Evolutionary conservation across 331 rosid genomes (phyloP).

Genomic region (Quercus tomentella): DNA sequence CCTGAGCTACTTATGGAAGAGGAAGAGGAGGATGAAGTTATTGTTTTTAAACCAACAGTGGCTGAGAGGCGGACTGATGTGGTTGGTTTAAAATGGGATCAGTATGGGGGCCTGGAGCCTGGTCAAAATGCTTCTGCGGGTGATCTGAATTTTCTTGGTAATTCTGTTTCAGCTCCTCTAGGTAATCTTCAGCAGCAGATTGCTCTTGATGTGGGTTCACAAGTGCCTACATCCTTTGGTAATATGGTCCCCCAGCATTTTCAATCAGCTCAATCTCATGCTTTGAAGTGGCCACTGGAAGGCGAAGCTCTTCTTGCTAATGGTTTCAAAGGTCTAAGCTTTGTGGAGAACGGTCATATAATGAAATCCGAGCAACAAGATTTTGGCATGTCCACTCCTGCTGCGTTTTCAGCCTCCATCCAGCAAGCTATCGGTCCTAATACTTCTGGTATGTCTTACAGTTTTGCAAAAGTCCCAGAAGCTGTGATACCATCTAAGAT

Average conservation of each 20-base stretch:
- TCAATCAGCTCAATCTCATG: conserved; percentile 51
- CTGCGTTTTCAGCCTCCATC: conserved; percentile 40
- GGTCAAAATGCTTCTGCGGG: conserved; percentile 38
- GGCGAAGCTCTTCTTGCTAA: conserved; percentile 59
- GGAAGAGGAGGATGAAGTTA: conserved; percentile 97
- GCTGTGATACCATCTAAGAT: conserved; percentile 33
- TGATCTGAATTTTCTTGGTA: conserved; percentile 34
- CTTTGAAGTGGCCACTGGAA: conserved; percentile 43
- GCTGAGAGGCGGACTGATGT: conserved; percentile 63
- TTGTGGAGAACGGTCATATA: conserved; percentile 63
- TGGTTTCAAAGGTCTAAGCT: conserved; percentile 53
- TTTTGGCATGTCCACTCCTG: conserved; percentile 22
- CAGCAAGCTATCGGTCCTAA: conserved; percentile 41
- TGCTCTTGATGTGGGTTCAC: conserved; percentile 32
- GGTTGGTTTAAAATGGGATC: conserved; percentile 28
- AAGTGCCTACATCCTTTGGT: conserved; percentile 35
- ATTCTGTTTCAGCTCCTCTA: conserved; percentile 26
- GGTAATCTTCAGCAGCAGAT: conserved; percentile 36
- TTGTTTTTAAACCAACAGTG: conserved; percentile 82
- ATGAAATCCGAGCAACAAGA: conserved; percentile 51
- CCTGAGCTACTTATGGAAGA: conserved; percentile 46
- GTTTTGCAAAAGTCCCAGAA: conserved; percentile 48
- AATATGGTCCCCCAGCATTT: conserved; percentile 42
- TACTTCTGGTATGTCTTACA: conserved; percentile 27
- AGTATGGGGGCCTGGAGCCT: conserved; percentile 34